Base-by-base conservation (phyloP, 352 stramenopile species). In the Globisporangium radiosum region DNA sequence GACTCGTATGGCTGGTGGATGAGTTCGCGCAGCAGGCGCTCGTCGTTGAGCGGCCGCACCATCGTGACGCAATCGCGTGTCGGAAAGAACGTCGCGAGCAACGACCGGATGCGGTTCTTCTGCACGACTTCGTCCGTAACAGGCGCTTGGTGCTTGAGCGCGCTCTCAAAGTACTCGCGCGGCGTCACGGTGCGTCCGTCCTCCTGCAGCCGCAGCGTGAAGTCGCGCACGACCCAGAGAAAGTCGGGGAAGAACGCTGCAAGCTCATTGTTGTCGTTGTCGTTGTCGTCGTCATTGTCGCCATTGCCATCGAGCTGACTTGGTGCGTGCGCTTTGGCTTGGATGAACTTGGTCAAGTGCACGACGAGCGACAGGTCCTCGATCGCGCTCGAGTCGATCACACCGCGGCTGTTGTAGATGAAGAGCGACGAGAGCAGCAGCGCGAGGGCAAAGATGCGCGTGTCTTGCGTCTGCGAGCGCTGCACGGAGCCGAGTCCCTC, bases 201-300 rank as follows among this genome's bases (percentile, higher is more conserved):
- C 56, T 89, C 73, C 55, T 90, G 72, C 42, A 96, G 60, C 61
- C 90, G 78, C 39, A 97, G 70, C 44, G 87, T 92, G 54, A 97
- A 97, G 64, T 97, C 89, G 10, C 89, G 75, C 37, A 97, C 84
- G 57, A 97, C 82, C 89, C 89, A 97, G 25, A 90, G 44, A 57
- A 94, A 91, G 15, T 75, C 60, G 0, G 84, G 84, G 37, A 89
- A 89, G 59, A 90, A 87, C 37, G 71, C 57, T 1, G 76, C 74
- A 13, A 91, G 53, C 17, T 85, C 78, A 44, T 13, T 44, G 47
- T 45, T 73, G 37, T 60, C 60, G 37, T 67, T n/a, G 15, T 50
- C 45, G 4, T n/a, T n/a, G n/a, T n/a, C n/a, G n/a, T n/a, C 45
- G 1, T 50, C 45, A 33, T 6, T 63, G 3, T 48, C 47, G 13